Percentiles rank a stretch among this genome's conserved stretches.
phyloP scores from a whole-genome alignment of 345 rosid genomes.

The Euphorbia peplus region DNA sequence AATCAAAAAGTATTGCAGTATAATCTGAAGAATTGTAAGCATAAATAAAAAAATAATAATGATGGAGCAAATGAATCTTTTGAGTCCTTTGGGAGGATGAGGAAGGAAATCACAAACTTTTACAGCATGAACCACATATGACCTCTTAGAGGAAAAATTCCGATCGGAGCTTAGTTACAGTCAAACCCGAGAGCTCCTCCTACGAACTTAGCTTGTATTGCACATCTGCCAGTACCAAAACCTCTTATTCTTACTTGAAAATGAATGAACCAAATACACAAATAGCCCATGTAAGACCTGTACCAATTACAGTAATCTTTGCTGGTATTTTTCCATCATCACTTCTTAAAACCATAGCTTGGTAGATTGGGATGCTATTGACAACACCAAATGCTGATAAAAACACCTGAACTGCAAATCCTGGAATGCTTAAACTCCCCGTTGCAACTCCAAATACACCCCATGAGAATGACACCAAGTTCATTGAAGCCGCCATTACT shows the following conservation, averaged over 20 bases:
- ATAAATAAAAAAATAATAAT: no score
- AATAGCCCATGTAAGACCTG: conserved; percentile 31
- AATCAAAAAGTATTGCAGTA: no score
- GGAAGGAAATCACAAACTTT: no score
- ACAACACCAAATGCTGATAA: conserved; percentile 39
- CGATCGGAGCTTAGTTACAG: no score
- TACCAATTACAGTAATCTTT: conserved; percentile 24
- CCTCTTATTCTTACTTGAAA: not conserved
- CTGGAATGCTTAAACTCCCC: conserved; percentile 19
- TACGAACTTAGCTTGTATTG: no score
- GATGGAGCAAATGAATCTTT: no score
- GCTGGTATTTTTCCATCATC: conserved; percentile 54
- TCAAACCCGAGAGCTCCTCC: no score
- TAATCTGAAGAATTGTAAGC: no score
- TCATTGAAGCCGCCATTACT: conserved; percentile 45
- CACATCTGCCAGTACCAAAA: no score
- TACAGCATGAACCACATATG: no score
- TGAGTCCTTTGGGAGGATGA: no score
- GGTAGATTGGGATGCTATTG: conserved; percentile 56
- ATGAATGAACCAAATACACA: conserved; percentile 26
- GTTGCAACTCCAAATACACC: conserved; percentile 24
- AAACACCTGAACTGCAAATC: conserved; percentile 36
- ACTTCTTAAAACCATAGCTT: conserved; percentile 53
- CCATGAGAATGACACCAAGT: conserved; percentile 32
- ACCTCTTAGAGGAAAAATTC: no score